Conservation (phyloP, 2,329 filamentous ascomycete species). For the Claviceps pazoutovae region DNA sequence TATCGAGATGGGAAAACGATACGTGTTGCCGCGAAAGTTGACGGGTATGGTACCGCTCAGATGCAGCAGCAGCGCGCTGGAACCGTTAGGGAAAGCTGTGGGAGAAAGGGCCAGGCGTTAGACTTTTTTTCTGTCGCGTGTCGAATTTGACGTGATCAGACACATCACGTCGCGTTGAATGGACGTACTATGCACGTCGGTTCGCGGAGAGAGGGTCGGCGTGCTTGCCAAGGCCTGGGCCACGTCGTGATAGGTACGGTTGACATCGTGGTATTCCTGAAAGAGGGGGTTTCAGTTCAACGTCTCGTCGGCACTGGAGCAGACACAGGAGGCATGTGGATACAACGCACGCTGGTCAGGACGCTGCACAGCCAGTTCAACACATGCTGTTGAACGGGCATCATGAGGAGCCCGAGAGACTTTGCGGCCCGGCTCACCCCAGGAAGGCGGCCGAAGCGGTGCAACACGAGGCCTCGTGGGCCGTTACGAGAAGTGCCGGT, state of each 20-base stretch:
- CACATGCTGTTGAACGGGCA: constrained; percentile 74
- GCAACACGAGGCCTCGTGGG: background rate
- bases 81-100: constrained; percentile 75
- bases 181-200: constrained; percentile 81
- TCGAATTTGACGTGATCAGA: background rate
- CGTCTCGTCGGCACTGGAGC: background rate
- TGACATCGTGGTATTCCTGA: constrained; percentile 87
- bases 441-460: background rate
- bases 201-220: constrained; percentile 68
- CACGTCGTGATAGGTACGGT: constrained; percentile 83
- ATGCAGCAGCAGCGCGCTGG: constrained; percentile 72
- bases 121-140: constrained; percentile 2
- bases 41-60: constrained; percentile 85
- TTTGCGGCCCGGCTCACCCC: background rate
- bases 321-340: background rate
- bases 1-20: constrained; percentile 81
- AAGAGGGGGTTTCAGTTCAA: background rate
- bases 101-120: constrained; percentile 5
- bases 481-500: background rate
- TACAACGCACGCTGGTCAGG: constrained; percentile 51
- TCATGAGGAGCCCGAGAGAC: constrained; percentile 18
- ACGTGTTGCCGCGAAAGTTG: constrained; percentile 73
- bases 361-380: constrained; percentile 94
- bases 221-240: constrained; percentile 69
- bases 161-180: background rate